A percentile compares a stretch with the other conserved stretches of the same genome.
phyloP scores from a whole-genome alignment of 805 yeast species.

The Gaillardinia entomophila region DNA sequence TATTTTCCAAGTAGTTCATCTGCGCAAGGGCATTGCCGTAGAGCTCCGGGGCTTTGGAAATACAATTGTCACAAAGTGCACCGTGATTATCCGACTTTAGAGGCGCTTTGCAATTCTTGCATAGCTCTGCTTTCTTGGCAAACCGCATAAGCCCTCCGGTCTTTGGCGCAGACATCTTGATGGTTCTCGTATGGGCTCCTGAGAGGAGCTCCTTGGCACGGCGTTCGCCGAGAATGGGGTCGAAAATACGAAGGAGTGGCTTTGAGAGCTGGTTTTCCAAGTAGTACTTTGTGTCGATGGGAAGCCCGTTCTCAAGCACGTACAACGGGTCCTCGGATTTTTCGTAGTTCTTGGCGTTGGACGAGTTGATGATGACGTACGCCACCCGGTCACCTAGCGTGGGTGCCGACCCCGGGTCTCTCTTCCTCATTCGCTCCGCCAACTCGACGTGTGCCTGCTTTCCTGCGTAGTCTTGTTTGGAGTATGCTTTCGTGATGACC shows the following conservation, averaged over 20 bases:
- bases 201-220: slow-evolving; percentile 74
- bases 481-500: slow-evolving; percentile 88
- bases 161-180: slow-evolving; percentile 66
- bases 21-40: slow-evolving; percentile 78
- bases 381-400: slow-evolving; percentile 97
- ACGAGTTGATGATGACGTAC: slow-evolving; percentile 73
- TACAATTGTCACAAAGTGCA: slow-evolving; percentile 78
- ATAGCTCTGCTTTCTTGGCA: slow-evolving; percentile 81
- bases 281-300: slow-evolving; percentile 92
- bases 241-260: slow-evolving; percentile 89
- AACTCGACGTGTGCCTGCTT: slow-evolving; percentile 97
- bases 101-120: slow-evolving; percentile 86
- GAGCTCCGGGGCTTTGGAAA: slow-evolving; percentile 58
- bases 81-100: slow-evolving; percentile 55
- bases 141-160: slow-evolving; percentile 88
- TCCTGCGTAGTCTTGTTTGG: slow-evolving; percentile 86
- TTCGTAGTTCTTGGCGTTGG: slow-evolving; percentile 84
- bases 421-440: slow-evolving; percentile 91
- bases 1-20: slow-evolving; percentile 73
- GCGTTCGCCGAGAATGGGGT: slow-evolving; percentile 86
- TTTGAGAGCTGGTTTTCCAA: slow-evolving; percentile 89
- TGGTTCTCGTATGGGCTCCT: slow-evolving; percentile 80
- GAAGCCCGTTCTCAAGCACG: slow-evolving; percentile 85
- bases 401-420: slow-evolving; percentile 98
- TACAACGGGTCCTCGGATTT: slow-evolving; percentile 95